Percentiles rank a stretch among this genome's conserved stretches.
Evolutionary conservation across 1,284 basidiomycete species (phyloP).

Genomic region (Ceratobasidium theobromae): DNA sequence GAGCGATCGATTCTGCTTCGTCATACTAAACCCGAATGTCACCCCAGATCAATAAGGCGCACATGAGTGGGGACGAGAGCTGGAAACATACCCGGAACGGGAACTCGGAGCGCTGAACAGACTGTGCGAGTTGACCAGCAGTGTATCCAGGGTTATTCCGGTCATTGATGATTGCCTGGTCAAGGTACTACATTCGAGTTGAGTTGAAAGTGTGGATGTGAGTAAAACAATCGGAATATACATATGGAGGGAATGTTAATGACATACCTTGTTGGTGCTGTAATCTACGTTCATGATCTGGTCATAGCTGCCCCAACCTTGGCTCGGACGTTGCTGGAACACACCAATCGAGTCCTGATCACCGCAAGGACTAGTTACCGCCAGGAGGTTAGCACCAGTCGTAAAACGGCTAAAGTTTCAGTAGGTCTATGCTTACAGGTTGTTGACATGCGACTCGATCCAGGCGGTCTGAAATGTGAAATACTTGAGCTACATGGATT

Average conservation of each 20-base stretch:
- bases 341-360: conserved; percentile 5
- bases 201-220: neutral
- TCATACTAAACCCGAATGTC: conserved; percentile 4
- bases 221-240: too few relatives aligned
- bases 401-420: neutral
- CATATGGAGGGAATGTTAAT: too few relatives aligned
- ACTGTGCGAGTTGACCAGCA: neutral
- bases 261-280: neutral
- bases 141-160: conserved; percentile 5
- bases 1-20: conserved; percentile 2
- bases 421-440: neutral
- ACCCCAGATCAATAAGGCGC: too few relatives aligned
- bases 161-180: neutral
- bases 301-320: neutral
- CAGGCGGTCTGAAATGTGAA: neutral
- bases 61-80: too few relatives aligned
- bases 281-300: neutral
- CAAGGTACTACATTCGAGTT: neutral
- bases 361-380: neutral
- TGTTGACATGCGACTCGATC: too few relatives aligned
- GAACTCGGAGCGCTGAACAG: conserved; percentile 8
- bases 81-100: neutral
- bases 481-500: neutral
- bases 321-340: conserved; percentile 11
- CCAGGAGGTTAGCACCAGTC: neutral